Conservation (phyloP, 345 rosid species). For the Bruguiera sexangula region DNA sequence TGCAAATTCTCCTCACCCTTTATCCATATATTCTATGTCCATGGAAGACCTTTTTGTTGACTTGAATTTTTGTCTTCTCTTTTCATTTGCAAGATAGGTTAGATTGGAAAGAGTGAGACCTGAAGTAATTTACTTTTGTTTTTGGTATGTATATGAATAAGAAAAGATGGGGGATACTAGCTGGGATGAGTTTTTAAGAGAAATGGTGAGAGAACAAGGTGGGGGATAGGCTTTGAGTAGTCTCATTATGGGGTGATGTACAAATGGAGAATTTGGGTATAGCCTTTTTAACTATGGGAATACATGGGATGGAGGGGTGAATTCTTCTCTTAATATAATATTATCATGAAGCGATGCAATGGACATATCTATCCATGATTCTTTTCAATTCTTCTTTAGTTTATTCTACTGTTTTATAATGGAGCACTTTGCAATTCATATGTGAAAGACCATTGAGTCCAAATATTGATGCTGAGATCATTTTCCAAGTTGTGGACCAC, state of each 20-base stretch:
- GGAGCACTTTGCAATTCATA: too few species aligned
- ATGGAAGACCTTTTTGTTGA: constrained; percentile 20
- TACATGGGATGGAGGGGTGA: constrained; percentile 26
- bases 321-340: constrained; percentile 23
- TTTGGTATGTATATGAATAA: constrained; percentile 43
- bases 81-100: constrained; percentile 20
- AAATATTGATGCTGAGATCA: too few species aligned
- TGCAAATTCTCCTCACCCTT: constrained; percentile 24
- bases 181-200: constrained; percentile 13
- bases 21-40: constrained; percentile 25
- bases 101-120: constrained; percentile 17
- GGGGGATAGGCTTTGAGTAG: constrained; percentile 13
- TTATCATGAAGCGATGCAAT: constrained; percentile 13
- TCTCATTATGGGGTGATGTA: constrained; percentile 35
- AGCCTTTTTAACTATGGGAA: background rate
- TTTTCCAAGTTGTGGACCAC: too few species aligned
- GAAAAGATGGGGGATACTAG: constrained; percentile 17
- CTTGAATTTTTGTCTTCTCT: constrained; percentile 15
- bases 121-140: constrained; percentile 13
- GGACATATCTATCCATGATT: constrained; percentile 24
- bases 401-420: background rate
- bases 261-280: constrained; percentile 25
- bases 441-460: too few species aligned
- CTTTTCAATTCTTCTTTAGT: constrained; percentile 13
- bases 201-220: constrained; percentile 9